A percentile compares a stretch with the other conserved stretches of the same genome.
These are phyloP conservation scores for Coniochaeta ligniaria DNA, from an alignment of 2,329 filamentous ascomycete genomes.

Conservation along the genomic window DNA sequence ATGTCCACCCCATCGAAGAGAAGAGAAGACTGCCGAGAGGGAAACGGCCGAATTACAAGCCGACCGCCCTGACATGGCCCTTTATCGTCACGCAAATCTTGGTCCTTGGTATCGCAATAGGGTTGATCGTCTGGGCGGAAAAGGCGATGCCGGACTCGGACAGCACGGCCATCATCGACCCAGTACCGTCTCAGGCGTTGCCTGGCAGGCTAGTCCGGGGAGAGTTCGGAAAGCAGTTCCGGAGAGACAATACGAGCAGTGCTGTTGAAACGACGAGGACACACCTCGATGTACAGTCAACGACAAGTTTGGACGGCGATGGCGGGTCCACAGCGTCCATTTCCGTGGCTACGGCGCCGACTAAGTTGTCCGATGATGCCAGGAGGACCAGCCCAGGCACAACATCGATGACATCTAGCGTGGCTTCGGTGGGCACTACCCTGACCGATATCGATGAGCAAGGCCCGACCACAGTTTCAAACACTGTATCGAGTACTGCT, in stretches of 20 bases:
- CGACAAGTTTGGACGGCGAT: background rate
- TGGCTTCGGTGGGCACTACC: background rate
- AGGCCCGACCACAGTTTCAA: background rate
- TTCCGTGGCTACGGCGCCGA: background rate
- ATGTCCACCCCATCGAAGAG: background rate
- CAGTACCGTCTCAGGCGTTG: background rate
- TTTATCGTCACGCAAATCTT: conserved; percentile 19
- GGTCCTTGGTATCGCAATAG: conserved; percentile 17
- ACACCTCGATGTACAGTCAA: background rate
- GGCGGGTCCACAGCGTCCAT: background rate
- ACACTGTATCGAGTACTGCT: background rate
- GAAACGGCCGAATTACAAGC: conserved; percentile 20
- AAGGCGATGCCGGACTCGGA: conserved; percentile 23
- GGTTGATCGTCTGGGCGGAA: conserved; percentile 18
- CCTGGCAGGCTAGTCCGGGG: background rate
- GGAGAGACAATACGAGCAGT: background rate
- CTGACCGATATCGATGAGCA: background rate
- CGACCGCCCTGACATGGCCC: conserved; percentile 23
- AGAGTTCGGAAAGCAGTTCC: background rate
- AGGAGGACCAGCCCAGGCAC: background rate
- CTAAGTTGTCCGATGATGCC: background rate
- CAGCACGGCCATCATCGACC: conserved; percentile 16
- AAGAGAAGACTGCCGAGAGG: conserved; percentile 2
- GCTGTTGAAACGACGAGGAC: background rate
- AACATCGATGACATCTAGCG: background rate